Evolutionary conservation across 495 filamentous ascomycete genomes (phyloP), one percentile per base, ranked within the genome.

Genomic region (Hypoxylon fragiforme): DNA sequence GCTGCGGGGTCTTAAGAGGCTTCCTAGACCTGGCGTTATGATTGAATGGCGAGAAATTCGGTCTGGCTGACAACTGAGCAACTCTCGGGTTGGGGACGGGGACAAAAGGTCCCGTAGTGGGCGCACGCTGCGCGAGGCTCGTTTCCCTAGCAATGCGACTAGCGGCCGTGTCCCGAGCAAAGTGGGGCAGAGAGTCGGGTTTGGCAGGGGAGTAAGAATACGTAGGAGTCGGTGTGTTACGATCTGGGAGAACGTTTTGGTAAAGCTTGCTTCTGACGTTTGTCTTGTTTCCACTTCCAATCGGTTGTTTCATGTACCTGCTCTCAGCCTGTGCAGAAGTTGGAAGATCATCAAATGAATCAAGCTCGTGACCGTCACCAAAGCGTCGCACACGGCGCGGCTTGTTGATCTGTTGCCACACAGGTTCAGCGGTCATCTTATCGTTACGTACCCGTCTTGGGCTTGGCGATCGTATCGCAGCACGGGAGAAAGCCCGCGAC

Each of bases 311-410:
- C 43, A 91, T 74, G 58, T 84, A 98, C 64, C 82, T 87, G 45
- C 82, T 87, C 67, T 98, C 94, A 13, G 84, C 82, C 34, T 86
- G 81, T 3, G 79, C 85, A 20, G 90, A 96, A 1, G 90, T 97
- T 9, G 95, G 95, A 41, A 98, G 74, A 72, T 98, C 94, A 61
- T 97, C 94, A 67, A 98, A 97, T 9, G 80, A 82, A 51, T 97
- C 92, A 21, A 98, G 73, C 68, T 98, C 94, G 31, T 81, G 88
- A 15, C 94, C 94, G 70, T 96, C 90, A 3, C 94, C 94, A 72
- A 92, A 98, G 63, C 90, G 84, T 22, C 86, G 83, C 47, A 83
- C 78, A 31, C 83, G 81, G 20, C 83, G 81, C 2, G 91, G 92
- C 66, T 87, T 85, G 52, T 80, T 89, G 32, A 96, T 71, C 19